Conservation (phyloP, 768 basidiomycete genomes). For the Dictyophora rubrovolvata region DNA sequence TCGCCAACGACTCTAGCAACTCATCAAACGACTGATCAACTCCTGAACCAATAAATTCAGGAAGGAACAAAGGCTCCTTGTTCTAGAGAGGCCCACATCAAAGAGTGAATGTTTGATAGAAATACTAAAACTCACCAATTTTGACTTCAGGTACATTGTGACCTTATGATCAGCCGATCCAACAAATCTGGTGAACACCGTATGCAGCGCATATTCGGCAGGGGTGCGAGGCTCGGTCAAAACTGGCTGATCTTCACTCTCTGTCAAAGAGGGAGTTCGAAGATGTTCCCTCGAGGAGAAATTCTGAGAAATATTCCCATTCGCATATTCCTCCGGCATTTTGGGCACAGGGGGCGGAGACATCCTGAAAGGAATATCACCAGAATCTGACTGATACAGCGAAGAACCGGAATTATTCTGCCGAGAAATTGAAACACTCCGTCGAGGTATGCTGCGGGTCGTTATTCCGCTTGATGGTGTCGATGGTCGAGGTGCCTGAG, state of each 20-base stretch:
- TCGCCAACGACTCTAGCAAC: conserved; percentile 73
- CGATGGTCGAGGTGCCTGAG: conserved; percentile 43
- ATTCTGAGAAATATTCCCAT: conserved; percentile 31
- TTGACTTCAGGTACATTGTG: conserved; percentile 57
- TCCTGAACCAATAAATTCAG: conserved; percentile 57
- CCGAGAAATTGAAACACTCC: conserved; percentile 45
- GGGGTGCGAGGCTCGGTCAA: conserved; percentile 70
- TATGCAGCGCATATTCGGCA: conserved; percentile 80
- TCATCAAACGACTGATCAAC: conserved; percentile 76
- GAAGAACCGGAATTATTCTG: conserved; percentile 68
- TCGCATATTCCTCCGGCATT: conserved; percentile 49
- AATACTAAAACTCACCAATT: conserved; percentile 39
- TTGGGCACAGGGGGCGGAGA: conserved; percentile 76
- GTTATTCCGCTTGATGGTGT: conserved; percentile 35
- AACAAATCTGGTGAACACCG: conserved; percentile 81
- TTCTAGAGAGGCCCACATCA: conserved; percentile 37
- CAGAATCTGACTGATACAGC: conserved; percentile 58
- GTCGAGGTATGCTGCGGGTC: conserved; percentile 32
- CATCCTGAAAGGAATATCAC: conserved; percentile 37
- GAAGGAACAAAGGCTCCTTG: conserved; percentile 48
- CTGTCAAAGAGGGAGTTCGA: conserved; percentile 26
- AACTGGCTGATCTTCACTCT: conserved; percentile 51
- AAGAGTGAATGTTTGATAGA: not conserved
- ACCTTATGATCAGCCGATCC: conserved; percentile 72
- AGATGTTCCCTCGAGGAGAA: conserved; percentile 3